phyloP scores from a whole-genome alignment of 495 filamentous ascomycete species.

The Amphirosellinia nigrospora region DNA sequence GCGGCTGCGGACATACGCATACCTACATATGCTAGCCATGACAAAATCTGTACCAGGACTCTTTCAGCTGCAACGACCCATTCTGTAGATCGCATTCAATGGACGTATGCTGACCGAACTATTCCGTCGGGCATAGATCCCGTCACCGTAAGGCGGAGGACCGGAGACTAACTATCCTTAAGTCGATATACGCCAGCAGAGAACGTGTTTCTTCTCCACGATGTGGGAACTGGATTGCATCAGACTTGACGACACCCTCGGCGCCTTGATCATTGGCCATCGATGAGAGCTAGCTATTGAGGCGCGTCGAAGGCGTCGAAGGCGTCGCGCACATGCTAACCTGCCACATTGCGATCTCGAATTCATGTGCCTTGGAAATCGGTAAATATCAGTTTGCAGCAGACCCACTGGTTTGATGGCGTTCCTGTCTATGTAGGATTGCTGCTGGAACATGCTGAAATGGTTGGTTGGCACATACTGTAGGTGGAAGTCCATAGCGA shows the following conservation, averaged over 20 bases:
- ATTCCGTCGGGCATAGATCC: conserved; percentile 3
- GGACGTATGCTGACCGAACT: conserved; percentile 3
- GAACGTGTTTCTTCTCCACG: neutral
- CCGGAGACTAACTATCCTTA: neutral
- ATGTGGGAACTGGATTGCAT: neutral
- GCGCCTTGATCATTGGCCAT: neutral
- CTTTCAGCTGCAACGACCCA: conserved; percentile 14
- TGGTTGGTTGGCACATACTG: no score
- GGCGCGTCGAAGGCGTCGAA: neutral
- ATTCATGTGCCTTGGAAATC: conserved; percentile 4
- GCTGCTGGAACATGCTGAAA: neutral
- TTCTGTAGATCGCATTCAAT: neutral
- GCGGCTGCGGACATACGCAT: conserved; percentile 1
- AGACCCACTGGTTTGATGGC: neutral
- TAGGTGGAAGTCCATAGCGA: neutral
- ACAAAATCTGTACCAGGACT: neutral
- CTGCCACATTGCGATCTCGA: neutral
- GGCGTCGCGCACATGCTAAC: neutral
- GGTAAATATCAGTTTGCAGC: neutral
- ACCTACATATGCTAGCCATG: neutral
- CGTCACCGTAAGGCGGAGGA: neutral
- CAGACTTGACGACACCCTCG: neutral
- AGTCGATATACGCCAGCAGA: neutral
- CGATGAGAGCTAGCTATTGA: neutral
- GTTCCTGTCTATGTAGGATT: neutral